A percentile compares a stretch with the other conserved stretches of the same genome.
Evolutionary conservation across 139 green algal species (phyloP).

Genomic region (Tetratostichococcus sp.): DNA sequence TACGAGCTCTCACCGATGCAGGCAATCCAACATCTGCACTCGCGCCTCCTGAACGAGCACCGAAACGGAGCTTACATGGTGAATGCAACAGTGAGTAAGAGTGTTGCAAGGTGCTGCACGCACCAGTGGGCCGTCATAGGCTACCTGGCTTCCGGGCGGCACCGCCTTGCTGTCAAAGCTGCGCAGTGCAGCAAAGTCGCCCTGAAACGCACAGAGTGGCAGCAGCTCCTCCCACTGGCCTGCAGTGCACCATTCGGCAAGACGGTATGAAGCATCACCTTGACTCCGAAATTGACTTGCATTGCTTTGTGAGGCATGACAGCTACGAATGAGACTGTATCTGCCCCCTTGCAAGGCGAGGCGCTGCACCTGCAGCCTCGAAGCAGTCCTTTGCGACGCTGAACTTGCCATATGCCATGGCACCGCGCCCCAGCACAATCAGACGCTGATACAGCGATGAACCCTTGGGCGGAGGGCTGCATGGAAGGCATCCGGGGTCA

Average conservation of each 20-base stretch:
- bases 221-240: constrained; percentile 41
- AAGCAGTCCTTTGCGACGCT: constrained; percentile 26
- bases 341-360: too few relatives aligned
- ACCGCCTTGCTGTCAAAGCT: constrained; percentile 11
- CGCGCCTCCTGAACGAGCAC: too few relatives aligned
- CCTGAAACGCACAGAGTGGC: constrained; percentile 48
- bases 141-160: background rate
- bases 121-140: background rate
- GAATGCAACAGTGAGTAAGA: too few relatives aligned
- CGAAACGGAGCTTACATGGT: too few relatives aligned
- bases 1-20: too few relatives aligned
- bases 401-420: constrained; percentile 40
- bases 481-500: background rate
- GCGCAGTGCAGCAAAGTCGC: constrained; percentile 41
- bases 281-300: too few relatives aligned
- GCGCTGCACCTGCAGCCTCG: constrained; percentile 31
- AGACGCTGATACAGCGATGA: constrained; percentile 24
- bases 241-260: background rate
- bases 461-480: constrained; percentile 22
- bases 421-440: constrained; percentile 33
- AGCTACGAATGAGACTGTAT: too few relatives aligned
- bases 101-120: too few relatives aligned
- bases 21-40: too few relatives aligned
- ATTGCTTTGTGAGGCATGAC: too few relatives aligned
- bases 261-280: too few relatives aligned